phyloP scores from a whole-genome alignment of 2,329 filamentous ascomycete genomes.

The Aureobasidium zeae region DNA sequence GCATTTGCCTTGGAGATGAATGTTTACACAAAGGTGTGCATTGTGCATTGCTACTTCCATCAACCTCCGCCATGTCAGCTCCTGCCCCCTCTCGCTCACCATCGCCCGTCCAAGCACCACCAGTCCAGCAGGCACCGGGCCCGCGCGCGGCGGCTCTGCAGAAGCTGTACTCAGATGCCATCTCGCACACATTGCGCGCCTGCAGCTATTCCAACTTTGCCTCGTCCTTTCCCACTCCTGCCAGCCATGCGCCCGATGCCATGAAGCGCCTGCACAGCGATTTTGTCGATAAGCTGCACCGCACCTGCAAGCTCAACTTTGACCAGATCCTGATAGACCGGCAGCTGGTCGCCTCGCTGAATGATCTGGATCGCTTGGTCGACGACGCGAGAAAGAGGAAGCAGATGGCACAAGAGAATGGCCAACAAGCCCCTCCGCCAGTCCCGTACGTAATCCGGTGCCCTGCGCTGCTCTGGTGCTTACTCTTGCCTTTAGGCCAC shows the following conservation, averaged over 20 bases:
- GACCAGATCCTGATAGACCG: constrained; percentile 50
- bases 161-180: constrained; percentile 51
- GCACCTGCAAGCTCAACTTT: constrained; percentile 50
- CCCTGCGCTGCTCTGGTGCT: neutral
- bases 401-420: constrained; percentile 32
- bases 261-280: constrained; percentile 50
- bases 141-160: constrained; percentile 51
- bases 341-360: constrained; percentile 48
- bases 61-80: constrained; percentile 4
- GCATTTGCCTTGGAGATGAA: too few relatives aligned
- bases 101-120: constrained; percentile 45
- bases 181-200: constrained; percentile 51
- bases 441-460: constrained; percentile 37
- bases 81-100: constrained; percentile 30
- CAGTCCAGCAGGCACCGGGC: constrained; percentile 46
- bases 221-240: constrained; percentile 54
- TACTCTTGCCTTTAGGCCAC: constrained; percentile 37
- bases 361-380: constrained; percentile 52
- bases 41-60: too few relatives aligned
- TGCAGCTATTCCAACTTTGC: constrained; percentile 54
- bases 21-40: too few relatives aligned
- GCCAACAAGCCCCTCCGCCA: constrained; percentile 26
- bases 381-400: constrained; percentile 48
- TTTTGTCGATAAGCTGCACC: constrained; percentile 49
- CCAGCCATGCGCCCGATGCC: constrained; percentile 46